Conservation (phyloP, 2,329 filamentous ascomycete species). For the Phialophora macrospora region DNA sequence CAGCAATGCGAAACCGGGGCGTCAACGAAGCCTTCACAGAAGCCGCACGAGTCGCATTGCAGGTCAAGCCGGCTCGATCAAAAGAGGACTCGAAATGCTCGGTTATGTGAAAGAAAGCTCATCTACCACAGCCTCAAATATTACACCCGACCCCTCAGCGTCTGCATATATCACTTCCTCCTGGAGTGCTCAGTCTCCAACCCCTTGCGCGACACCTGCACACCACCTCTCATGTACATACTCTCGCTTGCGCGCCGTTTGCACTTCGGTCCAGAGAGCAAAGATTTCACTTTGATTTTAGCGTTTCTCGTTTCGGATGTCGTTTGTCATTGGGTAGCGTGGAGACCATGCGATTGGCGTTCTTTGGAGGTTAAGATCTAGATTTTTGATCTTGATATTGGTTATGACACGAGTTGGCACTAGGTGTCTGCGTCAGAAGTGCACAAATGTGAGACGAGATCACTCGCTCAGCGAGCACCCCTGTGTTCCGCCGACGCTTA, state of each 20-base stretch:
- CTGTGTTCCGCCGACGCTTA: neutral
- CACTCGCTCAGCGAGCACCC: neutral
- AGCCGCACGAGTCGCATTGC: constrained; percentile 87
- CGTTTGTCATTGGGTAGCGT: constrained; percentile 15
- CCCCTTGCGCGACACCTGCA: neutral
- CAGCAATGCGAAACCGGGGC: constrained; percentile 95
- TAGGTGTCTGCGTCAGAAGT: neutral
- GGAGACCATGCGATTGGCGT: constrained; percentile 26
- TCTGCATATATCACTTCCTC: neutral
- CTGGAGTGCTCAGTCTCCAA: constrained; percentile 9
- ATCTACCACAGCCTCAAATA: neutral
- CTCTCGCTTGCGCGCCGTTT: constrained; percentile 7
- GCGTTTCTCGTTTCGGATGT: constrained; percentile 18
- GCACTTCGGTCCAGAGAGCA: neutral
- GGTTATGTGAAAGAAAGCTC: constrained; percentile 36
- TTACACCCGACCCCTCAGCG: neutral
- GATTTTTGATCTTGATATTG: constrained; percentile 17
- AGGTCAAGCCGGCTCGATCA: constrained; percentile 50
- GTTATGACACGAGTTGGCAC: neutral
- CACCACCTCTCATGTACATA: constrained; percentile 21
- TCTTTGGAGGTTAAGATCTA: constrained; percentile 19
- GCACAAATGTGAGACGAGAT: neutral
- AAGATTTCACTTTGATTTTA: constrained; percentile 15
- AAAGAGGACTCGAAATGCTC: constrained; percentile 43
- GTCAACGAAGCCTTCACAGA: constrained; percentile 99